Percentiles rank a stretch among this genome's conserved stretches.
These are phyloP conservation scores for Solanum medicagineum DNA, from an alignment of 257 asterid genomes.

Conservation along the genomic window DNA sequence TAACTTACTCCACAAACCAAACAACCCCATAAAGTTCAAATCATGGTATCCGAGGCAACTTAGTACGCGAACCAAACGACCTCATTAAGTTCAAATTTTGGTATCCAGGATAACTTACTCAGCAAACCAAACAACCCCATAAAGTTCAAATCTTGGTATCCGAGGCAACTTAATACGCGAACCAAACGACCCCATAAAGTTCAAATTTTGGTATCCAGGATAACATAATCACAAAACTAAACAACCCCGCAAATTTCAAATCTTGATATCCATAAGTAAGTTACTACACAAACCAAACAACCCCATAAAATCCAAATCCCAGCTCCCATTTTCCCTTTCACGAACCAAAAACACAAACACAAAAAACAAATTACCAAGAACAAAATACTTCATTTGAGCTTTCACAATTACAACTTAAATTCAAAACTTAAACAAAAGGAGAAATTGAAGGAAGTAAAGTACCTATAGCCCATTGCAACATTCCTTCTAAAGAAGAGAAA, in stretches of 20 bases:
- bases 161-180: background rate
- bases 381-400: background rate
- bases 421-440: background rate
- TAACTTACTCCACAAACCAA: background rate
- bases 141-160: background rate
- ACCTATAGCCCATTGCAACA: constrained; percentile 90
- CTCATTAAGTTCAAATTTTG: background rate
- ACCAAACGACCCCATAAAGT: background rate
- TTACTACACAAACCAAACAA: too few species aligned
- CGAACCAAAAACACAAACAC: background rate
- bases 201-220: too few species aligned
- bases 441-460: background rate
- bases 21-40: too few species aligned
- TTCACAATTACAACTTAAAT: background rate
- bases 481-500: constrained; percentile 79
- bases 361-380: too few species aligned
- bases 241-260: background rate
- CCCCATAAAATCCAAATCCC: too few species aligned
- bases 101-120: background rate
- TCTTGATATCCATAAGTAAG: too few species aligned
- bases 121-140: background rate
- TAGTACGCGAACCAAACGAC: background rate
- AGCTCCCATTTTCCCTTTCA: background rate
- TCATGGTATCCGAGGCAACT: background rate
- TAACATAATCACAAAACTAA: too few species aligned